Base-by-base conservation (phyloP, 371 early-diverging fungal species). In the Amoeboaphelidium protococcarum region DNA sequence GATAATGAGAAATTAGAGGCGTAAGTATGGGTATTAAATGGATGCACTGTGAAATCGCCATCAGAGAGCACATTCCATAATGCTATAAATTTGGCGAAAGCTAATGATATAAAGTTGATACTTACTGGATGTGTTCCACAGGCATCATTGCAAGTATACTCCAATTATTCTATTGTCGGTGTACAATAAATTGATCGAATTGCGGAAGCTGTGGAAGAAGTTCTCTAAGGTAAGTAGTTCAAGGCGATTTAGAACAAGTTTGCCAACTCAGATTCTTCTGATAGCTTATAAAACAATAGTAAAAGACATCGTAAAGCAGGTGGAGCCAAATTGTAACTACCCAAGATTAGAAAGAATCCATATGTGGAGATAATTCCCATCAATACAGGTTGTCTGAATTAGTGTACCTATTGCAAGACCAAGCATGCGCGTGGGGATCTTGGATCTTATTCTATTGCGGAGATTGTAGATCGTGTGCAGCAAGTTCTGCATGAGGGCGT, bases 331-430 rank as follows among this genome's bases (percentile, higher is more conserved):
- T 49, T 69, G 37, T 59, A 64, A 25, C 47, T 69, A 31, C 69
- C 67, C 10, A 69, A 69, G 51, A 52, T 69, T 20, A 50, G 69
- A 16, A 25, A 59, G 48, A 69, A 69, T 47, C 58, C 61, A 0
- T 60, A 47, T 13, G 59, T 69, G 21, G 69, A 67, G 49, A 65
- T 67, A 43, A 60, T 66, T 42, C 64, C 68, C 23, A 67, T 67
- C 54, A 67, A 65, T 47, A 65, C 64, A 6, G 62, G 62, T 2
- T 67, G 69, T 44, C 47, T 69, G 40, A 69, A 69, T 50, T 61
- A 64, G 41, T 69, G 69, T 58, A 69, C 68, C 0, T 69, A 69
- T 54, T 69, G 69, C 57, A 69, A 69, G 44, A 69, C 69, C 23
- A 69, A 69, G 42, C 65, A 66, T 44, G 67, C 69, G 2, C 60